Percentiles rank a stretch among this genome's conserved stretches.
Evolutionary conservation across 345 rosid genomes (phyloP).

Genomic region (Murraya koenigii): DNA sequence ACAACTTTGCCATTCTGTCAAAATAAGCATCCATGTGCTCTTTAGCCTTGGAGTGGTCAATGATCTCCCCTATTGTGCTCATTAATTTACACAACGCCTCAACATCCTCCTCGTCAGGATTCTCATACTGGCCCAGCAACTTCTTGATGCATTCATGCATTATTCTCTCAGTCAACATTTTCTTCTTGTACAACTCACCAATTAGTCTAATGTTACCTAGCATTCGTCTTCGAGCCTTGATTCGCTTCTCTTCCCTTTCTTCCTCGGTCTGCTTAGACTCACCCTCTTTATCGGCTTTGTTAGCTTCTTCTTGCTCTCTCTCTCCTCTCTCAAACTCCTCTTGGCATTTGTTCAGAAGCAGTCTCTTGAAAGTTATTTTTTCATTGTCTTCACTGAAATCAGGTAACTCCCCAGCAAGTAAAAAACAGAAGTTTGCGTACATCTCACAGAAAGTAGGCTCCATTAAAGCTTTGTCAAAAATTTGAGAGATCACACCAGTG

Average conservation of each 20-base stretch:
- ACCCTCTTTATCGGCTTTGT: conserved; percentile 82
- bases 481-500: conserved; percentile 77
- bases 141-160: conserved; percentile 87
- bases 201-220: conserved; percentile 94
- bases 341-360: conserved; percentile 92
- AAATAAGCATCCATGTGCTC: conserved; percentile 72
- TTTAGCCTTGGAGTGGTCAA: conserved; percentile 76
- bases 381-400: conserved; percentile 68
- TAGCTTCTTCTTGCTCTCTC: conserved; percentile 90
- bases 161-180: conserved; percentile 87
- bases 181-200: conserved; percentile 94
- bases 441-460: conserved; percentile 99
- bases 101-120: conserved; percentile 88
- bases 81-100: conserved; percentile 91
- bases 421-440: conserved; percentile 80
- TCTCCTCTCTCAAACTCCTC: conserved; percentile 96
- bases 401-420: conserved; percentile 71
- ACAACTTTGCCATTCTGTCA: conserved; percentile 61
- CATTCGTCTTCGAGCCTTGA: conserved; percentile 86
- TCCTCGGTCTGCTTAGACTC: conserved; percentile 65
- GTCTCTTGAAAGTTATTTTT: conserved; percentile 78
- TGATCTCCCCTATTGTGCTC: conserved; percentile 92
- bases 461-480: conserved; percentile 96
- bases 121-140: conserved; percentile 69
- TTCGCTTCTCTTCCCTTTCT: conserved; percentile 85